These are phyloP conservation scores for Arabidopsis lyrata DNA, from an alignment of 441 rosid genomes.

Conservation along the genomic window DNA sequence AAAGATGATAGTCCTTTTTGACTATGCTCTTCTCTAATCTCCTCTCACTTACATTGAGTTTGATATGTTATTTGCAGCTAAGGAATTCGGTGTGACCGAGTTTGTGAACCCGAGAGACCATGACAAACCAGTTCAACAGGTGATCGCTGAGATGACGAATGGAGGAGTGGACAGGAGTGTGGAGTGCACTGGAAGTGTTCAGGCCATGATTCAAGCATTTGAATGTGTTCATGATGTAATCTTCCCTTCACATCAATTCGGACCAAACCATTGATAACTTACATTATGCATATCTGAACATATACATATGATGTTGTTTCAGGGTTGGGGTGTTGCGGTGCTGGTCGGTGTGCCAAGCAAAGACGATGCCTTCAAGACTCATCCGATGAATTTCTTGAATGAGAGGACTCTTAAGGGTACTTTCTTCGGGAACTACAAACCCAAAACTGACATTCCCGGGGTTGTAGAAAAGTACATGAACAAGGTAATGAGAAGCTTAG, in stretches of 20 bases:
- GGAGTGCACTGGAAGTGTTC: conserved; percentile 77
- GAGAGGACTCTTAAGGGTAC: conserved; percentile 92
- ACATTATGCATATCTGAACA: not conserved
- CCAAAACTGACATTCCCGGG: conserved; percentile 74
- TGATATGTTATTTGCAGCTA: conserved; percentile 59
- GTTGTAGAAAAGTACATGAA: conserved; percentile 87
- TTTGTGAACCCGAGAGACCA: conserved; percentile 85
- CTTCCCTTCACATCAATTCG: not conserved
- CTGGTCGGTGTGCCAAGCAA: conserved; percentile 88
- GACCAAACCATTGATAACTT: not conserved
- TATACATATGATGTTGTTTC: conserved; percentile 22
- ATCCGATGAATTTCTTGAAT: conserved; percentile 68
- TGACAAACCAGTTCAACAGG: conserved; percentile 85
- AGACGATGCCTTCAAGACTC: conserved; percentile 81
- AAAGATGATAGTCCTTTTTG: not conserved
- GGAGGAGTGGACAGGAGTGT: conserved; percentile 87
- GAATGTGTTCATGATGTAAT: conserved; percentile 92
- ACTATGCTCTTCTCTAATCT: not conserved
- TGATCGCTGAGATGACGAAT: conserved; percentile 76
- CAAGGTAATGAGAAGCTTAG: conserved; percentile 50
- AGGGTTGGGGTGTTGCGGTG: conserved; percentile 99
- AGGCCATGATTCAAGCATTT: conserved; percentile 86
- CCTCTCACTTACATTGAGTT: conserved; percentile 5
- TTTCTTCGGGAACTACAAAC: conserved; percentile 92
- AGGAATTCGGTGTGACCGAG: conserved; percentile 79